phyloP scores from a whole-genome alignment of 768 basidiomycete genomes.

The Mycena olivaceomarginata region DNA sequence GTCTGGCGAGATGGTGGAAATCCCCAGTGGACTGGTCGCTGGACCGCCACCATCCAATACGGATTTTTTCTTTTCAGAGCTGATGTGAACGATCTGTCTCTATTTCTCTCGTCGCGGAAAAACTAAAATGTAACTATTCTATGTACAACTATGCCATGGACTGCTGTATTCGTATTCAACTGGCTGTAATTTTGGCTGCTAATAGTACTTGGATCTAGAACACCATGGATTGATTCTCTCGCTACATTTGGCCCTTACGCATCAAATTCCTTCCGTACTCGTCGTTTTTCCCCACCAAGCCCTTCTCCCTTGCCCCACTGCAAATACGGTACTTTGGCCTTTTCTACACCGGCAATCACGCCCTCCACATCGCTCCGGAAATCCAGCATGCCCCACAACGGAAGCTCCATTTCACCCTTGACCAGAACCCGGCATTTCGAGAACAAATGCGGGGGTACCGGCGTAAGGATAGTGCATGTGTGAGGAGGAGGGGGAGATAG shows the following conservation, averaged over 20 bases:
- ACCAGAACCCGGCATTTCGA: slow-evolving; percentile 71
- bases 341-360: slow-evolving; percentile 69
- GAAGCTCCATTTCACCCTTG: slow-evolving; percentile 93
- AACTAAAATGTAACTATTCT: slow-evolving; percentile 33
- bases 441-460: slow-evolving; percentile 74
- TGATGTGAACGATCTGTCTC: slow-evolving; percentile 53
- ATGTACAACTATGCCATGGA: slow-evolving; percentile 31
- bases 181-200: slow-evolving; percentile 34
- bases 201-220: background rate
- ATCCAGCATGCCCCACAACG: slow-evolving; percentile 92
- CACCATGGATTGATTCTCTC: background rate
- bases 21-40: slow-evolving; percentile 86
- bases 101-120: background rate
- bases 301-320: slow-evolving; percentile 85
- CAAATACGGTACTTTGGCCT: slow-evolving; percentile 82
- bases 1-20: slow-evolving; percentile 92
- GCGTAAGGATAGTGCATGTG: slow-evolving; percentile 89
- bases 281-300: slow-evolving; percentile 81
- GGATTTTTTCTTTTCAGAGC: slow-evolving; percentile 92
- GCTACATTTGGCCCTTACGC: slow-evolving; percentile 84
- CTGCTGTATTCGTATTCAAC: slow-evolving; percentile 32
- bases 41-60: slow-evolving; percentile 87
- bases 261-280: slow-evolving; percentile 93
- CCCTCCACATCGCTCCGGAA: slow-evolving; percentile 64
- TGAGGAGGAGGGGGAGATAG: slow-evolving; percentile 60